These are phyloP conservation scores for Saccharomycopsis hybrid DNA, from an alignment of 1,139 yeast genomes.

Conservation along the genomic window DNA sequence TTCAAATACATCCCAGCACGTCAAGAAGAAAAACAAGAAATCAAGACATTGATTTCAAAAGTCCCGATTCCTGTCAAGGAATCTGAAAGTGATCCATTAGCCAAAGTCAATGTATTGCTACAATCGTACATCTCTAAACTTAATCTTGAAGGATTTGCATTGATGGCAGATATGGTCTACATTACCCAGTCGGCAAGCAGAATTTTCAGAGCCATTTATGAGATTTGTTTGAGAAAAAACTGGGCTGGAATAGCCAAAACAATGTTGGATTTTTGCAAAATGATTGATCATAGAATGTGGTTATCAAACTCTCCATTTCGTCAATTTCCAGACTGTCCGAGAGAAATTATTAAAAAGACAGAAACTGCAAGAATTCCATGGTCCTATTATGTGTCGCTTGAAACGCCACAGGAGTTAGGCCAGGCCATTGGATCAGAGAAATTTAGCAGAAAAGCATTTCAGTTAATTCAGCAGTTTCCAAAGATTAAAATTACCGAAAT, in stretches of 20 bases:
- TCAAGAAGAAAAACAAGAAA: slow-evolving; percentile 79
- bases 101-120: slow-evolving; percentile 73
- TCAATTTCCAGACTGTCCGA: slow-evolving; percentile 67
- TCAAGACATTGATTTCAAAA: slow-evolving; percentile 58
- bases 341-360: slow-evolving; percentile 61
- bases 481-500: slow-evolving; percentile 45
- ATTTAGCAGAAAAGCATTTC: slow-evolving; percentile 55
- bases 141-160: slow-evolving; percentile 78
- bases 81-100: slow-evolving; percentile 58
- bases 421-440: slow-evolving; percentile 73
- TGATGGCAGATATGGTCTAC: slow-evolving; percentile 90
- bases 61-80: slow-evolving; percentile 88
- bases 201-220: slow-evolving; percentile 76
- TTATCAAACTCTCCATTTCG: slow-evolving; percentile 76
- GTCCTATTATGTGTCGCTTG: slow-evolving; percentile 62
- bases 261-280: slow-evolving; percentile 63
- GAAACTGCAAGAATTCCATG: slow-evolving; percentile 85
- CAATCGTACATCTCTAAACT: slow-evolving; percentile 81
- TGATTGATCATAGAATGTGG: slow-evolving; percentile 84
- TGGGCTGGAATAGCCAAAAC: slow-evolving; percentile 65
- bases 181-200: slow-evolving; percentile 93
- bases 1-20: slow-evolving; percentile 79
- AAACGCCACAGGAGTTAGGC: slow-evolving; percentile 67
- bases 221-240: slow-evolving; percentile 60
- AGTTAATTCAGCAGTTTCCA: slow-evolving; percentile 69